These are phyloP conservation scores for Phaeotremella skinneri DNA, from an alignment of 768 basidiomycete species.

Conservation along the genomic window DNA sequence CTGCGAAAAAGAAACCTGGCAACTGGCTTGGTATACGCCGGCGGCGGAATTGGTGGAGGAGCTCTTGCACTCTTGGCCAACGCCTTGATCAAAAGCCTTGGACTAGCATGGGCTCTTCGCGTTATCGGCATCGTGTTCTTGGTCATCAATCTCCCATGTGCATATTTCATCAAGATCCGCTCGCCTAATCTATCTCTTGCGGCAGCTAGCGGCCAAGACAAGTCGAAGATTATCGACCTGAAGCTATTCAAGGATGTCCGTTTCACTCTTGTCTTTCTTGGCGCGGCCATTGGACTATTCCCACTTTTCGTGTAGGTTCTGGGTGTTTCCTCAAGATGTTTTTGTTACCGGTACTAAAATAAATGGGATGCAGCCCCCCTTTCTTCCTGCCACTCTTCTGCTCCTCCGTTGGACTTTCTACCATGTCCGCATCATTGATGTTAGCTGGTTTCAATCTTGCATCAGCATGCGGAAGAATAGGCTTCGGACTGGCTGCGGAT, in stretches of 20 bases:
- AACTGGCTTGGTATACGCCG: slow-evolving; percentile 38
- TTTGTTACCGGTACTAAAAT: no score
- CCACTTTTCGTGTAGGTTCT: slow-evolving; percentile 36
- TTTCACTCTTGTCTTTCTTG: slow-evolving; percentile 23
- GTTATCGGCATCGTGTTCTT: slow-evolving; percentile 22
- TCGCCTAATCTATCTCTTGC: no score
- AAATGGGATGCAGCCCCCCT: slow-evolving; percentile 20
- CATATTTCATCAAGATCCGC: slow-evolving; percentile 26
- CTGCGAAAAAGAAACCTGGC: slow-evolving; percentile 28
- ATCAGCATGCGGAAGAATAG: slow-evolving; percentile 48
- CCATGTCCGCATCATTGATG: slow-evolving; percentile 20
- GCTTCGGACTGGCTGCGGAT: slow-evolving; percentile 53
- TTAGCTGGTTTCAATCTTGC: slow-evolving; percentile 43
- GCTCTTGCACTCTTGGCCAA: slow-evolving; percentile 23
- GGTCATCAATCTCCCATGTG: slow-evolving; percentile 16
- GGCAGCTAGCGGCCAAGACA: no score
- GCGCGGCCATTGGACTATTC: slow-evolving; percentile 26
- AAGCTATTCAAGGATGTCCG: slow-evolving; percentile 25
- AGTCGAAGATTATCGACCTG: slow-evolving; percentile 3
- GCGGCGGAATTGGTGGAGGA: slow-evolving; percentile 37
- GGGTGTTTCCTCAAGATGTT: no score
- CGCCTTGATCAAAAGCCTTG: slow-evolving; percentile 21
- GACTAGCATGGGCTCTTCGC: slow-evolving; percentile 38
- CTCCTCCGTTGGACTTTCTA: slow-evolving; percentile 27
- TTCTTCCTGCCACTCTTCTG: slow-evolving; percentile 47